Percentiles rank a stretch among this genome's conserved stretches.
Conservation (phyloP, 352 stramenopile genomes). For the Globisporangium sylvaticum region DNA sequence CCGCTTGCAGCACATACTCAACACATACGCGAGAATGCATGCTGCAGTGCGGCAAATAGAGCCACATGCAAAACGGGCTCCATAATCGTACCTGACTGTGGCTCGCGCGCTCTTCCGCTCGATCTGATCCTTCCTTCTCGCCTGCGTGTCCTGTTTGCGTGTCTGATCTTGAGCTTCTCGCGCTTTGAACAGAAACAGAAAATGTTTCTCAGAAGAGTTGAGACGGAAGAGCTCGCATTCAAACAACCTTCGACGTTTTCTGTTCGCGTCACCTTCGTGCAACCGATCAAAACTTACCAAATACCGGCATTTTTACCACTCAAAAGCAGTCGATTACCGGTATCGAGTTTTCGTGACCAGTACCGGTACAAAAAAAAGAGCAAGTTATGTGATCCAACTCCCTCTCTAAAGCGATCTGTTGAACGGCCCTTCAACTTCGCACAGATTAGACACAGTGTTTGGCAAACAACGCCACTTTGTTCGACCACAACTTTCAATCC, state of each 20-base stretch:
- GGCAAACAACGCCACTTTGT: too few relatives aligned
- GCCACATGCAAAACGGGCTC: too few relatives aligned
- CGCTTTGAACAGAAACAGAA: slow-evolving; percentile 1
- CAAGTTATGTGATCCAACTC: not conserved
- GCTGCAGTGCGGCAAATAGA: too few relatives aligned
- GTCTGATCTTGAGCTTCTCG: slow-evolving; percentile 7
- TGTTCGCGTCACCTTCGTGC: not conserved
- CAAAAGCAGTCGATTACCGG: too few relatives aligned
- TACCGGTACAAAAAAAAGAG: not conserved
- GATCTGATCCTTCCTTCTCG: not conserved
- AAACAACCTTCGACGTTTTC: not conserved
- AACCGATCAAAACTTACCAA: not conserved
- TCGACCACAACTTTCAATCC: too few relatives aligned
- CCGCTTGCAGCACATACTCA: not conserved
- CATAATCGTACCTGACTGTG: not conserved
- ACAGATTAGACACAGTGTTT: not conserved
- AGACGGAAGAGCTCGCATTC: not conserved
- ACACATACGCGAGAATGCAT: not conserved
- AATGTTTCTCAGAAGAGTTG: slow-evolving; percentile 2
- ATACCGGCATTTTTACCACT: not conserved
- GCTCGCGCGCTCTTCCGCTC: not conserved
- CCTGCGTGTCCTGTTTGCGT: not conserved
- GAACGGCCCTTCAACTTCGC: not conserved
- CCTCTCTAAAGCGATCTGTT: not conserved
- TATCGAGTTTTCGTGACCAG: too few relatives aligned